A percentile compares a stretch with the other conserved stretches of the same genome.
These are phyloP conservation scores for Neonectria magnoliae DNA, from an alignment of 2,329 filamentous ascomycete genomes.

Conservation along the genomic window DNA sequence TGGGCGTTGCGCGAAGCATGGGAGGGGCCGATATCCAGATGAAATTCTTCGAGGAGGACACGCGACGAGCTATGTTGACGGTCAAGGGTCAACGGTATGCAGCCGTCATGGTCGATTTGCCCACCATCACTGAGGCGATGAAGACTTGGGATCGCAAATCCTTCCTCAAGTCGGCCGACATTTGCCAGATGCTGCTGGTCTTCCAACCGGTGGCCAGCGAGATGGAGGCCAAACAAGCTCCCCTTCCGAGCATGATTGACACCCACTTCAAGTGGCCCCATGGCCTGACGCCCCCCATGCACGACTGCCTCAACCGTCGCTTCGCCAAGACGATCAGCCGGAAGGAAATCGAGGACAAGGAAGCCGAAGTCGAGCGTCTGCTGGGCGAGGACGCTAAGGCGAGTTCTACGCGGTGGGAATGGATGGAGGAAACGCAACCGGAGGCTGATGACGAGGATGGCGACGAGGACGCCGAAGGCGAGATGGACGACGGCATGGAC, in stretches of 20 bases:
- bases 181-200: constrained; percentile 89
- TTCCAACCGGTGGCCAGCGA: constrained; percentile 74
- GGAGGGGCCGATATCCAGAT: constrained; percentile 83
- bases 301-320: constrained; percentile 81
- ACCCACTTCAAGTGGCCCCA: constrained; percentile 80
- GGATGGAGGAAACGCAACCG: constrained; percentile 64
- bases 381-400: constrained; percentile 75
- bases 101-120: constrained; percentile 82
- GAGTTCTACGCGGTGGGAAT: constrained; percentile 69
- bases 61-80: constrained; percentile 76
- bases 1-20: constrained; percentile 71
- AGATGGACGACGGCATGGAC: constrained; percentile 55
- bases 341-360: constrained; percentile 85
- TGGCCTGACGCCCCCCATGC: constrained; percentile 88
- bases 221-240: constrained; percentile 70
- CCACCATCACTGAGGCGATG: constrained; percentile 89
- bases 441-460: constrained; percentile 54
- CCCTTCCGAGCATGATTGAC: constrained; percentile 78
- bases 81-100: constrained; percentile 79
- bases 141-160: constrained; percentile 92
- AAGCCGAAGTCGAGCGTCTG: constrained; percentile 79
- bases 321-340: constrained; percentile 86
- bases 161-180: constrained; percentile 89
- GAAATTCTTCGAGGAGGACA: constrained; percentile 80
- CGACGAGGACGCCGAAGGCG: constrained; percentile 63